Evolutionary conservation across 345 rosid species (phyloP), one percentile per base, ranked within the genome.

Genomic region (Acer campestre): DNA sequence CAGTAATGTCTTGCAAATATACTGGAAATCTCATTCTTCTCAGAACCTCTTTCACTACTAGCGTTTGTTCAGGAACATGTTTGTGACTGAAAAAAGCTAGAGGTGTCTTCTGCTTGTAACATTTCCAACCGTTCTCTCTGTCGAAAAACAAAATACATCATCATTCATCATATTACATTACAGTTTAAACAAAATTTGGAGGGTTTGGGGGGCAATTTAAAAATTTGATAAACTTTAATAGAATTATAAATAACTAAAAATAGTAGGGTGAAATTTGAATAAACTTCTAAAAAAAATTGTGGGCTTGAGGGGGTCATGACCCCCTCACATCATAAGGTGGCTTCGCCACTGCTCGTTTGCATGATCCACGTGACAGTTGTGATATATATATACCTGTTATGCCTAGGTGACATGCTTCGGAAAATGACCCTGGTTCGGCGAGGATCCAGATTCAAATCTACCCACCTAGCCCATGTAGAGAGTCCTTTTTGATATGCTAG

Each of bases 81-180:
- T 74, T 82, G 83, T 87, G 97, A 71, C 86, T 92, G 49, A 82
- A 84, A 63, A 71, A 78, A 16, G 90, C 83, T 67, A 91, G 83
- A 8, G 98, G 99, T 53, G 84, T 74, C 84, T 79, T 91, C 78
- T 95, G 97, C 80, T 92, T 90, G 77, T 91, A 93, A 85, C 99
- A 95, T 82, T 83, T 91, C 90, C 91, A 87, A 20, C 99, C 98
- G 78, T 92, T 92, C 61, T 90, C 87, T 79, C 98, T 95, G 90
- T 62, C 67, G 6, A 80, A 67, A 11, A 40, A 51, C 12, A 20
- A 18, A 49, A 40, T 49, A 10, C 17, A 53, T 35, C 38, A 35
- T 35, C 35, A 31, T 31, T 31, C 6, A 53, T 53, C 20, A 53
- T 6, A 14, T 51, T 16, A 51, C 8, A 53, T 42, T 8, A 35